Evolutionary conservation across 2,329 filamentous ascomycete species (phyloP), one percentile per base, ranked within the genome.

Genomic region (Zopfia rhizophila): DNA sequence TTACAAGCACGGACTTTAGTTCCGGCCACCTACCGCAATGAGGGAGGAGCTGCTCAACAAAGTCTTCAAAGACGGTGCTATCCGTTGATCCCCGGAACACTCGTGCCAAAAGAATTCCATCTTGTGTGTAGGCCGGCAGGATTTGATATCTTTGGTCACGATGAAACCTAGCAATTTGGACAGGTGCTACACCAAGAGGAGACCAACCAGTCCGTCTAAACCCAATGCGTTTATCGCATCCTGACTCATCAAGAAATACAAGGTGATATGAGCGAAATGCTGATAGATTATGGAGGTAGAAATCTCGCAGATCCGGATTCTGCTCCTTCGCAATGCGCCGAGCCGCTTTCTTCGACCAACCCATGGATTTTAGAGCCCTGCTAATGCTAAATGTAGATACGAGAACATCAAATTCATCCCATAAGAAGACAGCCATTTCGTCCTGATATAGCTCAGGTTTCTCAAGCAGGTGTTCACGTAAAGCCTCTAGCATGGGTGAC

Each of bases 211-310:
- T 72, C 12, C 63, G 55, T 39, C 70, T 54, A 42, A 62, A 67
- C 8, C 69, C 63, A 47, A 63, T 55, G 13, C 57, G 55, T 48
- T 67, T 72, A 45, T 75, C 64, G 53, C 58, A 72, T 3, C 69
- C 63, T 46, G 72, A 74, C 52, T 75, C 61, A 45, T 75, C 64
- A 22, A 72, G 55, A 40, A 57, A 74, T 7, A 75, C 61, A 8
- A 72, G 51, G 18, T 73, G 60, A 45, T 71, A 68, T 1, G 62
- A 69, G 8, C 49, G 45, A 40, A 69, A 70, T 1, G 54, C 47
- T 3, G 65, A 69, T 10, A 72, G 33, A 5, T 65, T 63, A 46
- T 72, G 45, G 18, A 68, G 55, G 47, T 74, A 72, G 18, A 60
- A 55, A 47, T 71, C 66, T 54, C 63, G 60, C 40, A 75, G 53